These are phyloP conservation scores for Cupressus sempervirens DNA, from an alignment of 75 land plant genomes.

Conservation along the genomic window DNA sequence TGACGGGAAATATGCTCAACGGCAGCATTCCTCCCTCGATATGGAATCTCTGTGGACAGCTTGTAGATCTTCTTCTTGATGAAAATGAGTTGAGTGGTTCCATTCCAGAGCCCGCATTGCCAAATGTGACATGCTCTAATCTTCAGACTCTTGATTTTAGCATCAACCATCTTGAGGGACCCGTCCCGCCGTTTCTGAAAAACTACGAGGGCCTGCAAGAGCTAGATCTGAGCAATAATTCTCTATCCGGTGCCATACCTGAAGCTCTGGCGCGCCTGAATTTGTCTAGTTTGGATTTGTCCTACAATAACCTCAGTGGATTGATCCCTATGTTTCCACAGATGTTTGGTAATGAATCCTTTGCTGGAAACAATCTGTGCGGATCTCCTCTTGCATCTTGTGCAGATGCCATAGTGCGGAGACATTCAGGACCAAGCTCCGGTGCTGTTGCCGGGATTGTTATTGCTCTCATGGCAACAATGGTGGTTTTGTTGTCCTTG, in stretches of 20 bases:
- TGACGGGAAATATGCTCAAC: conserved; percentile 5
- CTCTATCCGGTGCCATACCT: conserved; percentile 28
- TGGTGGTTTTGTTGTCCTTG: conserved; percentile 11
- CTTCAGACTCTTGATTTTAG: conserved; percentile 15
- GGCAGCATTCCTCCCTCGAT: conserved; percentile 16
- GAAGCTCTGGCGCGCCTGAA: conserved; percentile 20
- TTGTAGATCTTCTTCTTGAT: conserved; percentile 11
- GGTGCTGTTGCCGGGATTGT: conserved; percentile 20
- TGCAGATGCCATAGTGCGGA: not conserved
- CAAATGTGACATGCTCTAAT: conserved; percentile 5
- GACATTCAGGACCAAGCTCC: not conserved
- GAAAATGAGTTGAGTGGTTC: conserved; percentile 18
- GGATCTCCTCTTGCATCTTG: conserved; percentile 10
- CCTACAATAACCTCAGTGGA: conserved; percentile 34
- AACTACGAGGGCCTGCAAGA: conserved; percentile 11
- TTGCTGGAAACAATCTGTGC: conserved; percentile 12
- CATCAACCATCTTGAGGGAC: conserved; percentile 23
- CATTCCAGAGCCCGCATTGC: conserved; percentile 18
- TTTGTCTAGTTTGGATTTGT: conserved; percentile 22
- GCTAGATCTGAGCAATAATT: conserved; percentile 25
- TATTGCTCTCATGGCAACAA: conserved; percentile 8
- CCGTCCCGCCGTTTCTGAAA: conserved; percentile 23
- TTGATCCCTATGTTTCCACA: conserved; percentile 17
- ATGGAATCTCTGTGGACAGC: conserved; percentile 16
- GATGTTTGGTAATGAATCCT: conserved; percentile 7